Conservation (phyloP, 148 eudicot genomes). For the Spergularia bocconei region DNA sequence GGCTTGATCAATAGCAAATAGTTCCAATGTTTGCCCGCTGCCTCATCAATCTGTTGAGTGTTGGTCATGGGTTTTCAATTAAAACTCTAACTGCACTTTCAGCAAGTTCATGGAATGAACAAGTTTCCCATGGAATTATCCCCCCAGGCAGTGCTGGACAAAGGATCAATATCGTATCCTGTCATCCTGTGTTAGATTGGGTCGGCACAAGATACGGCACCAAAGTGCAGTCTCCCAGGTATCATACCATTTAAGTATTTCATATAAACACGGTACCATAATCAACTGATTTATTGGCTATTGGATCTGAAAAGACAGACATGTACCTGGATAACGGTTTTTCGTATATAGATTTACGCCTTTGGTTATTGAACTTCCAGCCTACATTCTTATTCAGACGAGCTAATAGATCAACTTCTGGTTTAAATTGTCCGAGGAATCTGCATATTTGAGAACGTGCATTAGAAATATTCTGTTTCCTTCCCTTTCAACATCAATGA, state of each 20-base stretch:
- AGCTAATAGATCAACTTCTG: conserved; percentile 12
- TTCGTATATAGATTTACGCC: not conserved
- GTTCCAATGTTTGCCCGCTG: too few relatives aligned
- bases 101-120: too few relatives aligned
- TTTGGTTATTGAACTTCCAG: not conserved
- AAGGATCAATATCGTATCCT: too few relatives aligned
- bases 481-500: not conserved
- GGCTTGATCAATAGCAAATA: too few relatives aligned
- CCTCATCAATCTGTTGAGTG: too few relatives aligned
- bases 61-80: too few relatives aligned
- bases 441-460: conserved; percentile 20
- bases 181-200: too few relatives aligned
- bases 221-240: not conserved
- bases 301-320: not conserved
- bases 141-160: too few relatives aligned
- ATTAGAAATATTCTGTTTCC: not conserved
- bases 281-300: not conserved
- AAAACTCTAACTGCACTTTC: too few relatives aligned
- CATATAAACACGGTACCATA: conserved; percentile 6
- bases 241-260: not conserved
- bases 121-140: too few relatives aligned
- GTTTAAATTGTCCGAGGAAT: conserved; percentile 24
- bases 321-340: conserved; percentile 20
- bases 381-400: not conserved
- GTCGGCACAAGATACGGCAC: too few relatives aligned